These are phyloP conservation scores for Phytophthora agathidicida DNA, from an alignment of 352 stramenopile species.

Conservation along the genomic window DNA sequence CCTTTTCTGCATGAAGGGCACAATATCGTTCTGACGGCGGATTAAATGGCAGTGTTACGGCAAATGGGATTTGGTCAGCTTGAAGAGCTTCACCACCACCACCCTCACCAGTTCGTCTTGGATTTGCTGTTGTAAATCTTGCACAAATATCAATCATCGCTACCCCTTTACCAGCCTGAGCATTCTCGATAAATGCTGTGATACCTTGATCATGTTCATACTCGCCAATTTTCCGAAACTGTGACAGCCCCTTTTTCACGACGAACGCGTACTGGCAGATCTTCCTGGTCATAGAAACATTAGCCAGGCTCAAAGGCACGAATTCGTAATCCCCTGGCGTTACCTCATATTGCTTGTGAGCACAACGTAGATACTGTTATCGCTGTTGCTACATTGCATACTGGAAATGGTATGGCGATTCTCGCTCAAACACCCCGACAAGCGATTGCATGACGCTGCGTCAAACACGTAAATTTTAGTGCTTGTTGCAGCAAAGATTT, in stretches of 20 bases:
- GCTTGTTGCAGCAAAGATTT: conserved; percentile 40
- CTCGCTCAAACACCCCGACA: conserved; percentile 32
- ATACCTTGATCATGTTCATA: conserved; percentile 38
- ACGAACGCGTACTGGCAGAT: conserved; percentile 35
- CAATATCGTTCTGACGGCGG: conserved; percentile 36
- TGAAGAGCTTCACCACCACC: not conserved
- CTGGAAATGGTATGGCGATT: conserved; percentile 30
- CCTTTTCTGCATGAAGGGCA: conserved; percentile 31
- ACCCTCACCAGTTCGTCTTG: not conserved
- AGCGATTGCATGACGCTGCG: conserved; percentile 37
- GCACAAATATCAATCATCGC: conserved; percentile 41
- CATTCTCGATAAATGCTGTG: conserved; percentile 28
- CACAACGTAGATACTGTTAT: conserved; percentile 39
- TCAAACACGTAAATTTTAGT: conserved; percentile 43
- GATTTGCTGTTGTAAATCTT: conserved; percentile 18
- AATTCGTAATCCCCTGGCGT: not conserved
- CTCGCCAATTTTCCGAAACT: conserved; percentile 33
- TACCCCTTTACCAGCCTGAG: conserved; percentile 10
- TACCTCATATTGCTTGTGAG: conserved; percentile 41
- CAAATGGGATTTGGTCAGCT: not conserved
- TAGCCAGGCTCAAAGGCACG: not conserved
- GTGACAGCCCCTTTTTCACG: conserved; percentile 30
- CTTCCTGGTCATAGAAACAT: conserved; percentile 23
- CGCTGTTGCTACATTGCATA: conserved; percentile 32
- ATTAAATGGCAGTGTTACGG: conserved; percentile 29